Percentiles rank a stretch among this genome's conserved stretches.
These are phyloP conservation scores for Dorcoceras hygrometricum DNA, from an alignment of 257 asterid species.

Conservation along the genomic window DNA sequence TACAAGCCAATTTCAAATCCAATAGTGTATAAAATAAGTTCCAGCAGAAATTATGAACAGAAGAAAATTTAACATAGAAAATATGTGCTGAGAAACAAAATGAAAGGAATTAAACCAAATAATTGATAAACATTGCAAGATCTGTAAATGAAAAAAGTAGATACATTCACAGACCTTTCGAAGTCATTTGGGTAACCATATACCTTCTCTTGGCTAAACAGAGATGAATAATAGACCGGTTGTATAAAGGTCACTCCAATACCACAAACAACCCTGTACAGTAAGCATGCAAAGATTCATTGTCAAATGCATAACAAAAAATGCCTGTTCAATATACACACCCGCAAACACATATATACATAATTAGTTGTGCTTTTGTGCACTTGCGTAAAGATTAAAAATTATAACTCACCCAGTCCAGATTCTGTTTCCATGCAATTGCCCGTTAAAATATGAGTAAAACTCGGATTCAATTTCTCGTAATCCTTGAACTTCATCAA, in stretches of 20 bases:
- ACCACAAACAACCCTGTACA: slow-evolving; percentile 68
- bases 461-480: slow-evolving; percentile 62
- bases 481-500: slow-evolving; percentile 63
- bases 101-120: background rate
- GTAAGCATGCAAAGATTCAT: slow-evolving; percentile 24
- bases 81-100: too few species aligned
- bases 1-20: background rate
- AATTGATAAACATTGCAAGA: slow-evolving; percentile 20
- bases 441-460: slow-evolving; percentile 71
- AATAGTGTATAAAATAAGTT: background rate
- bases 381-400: slow-evolving; percentile 5
- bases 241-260: slow-evolving; percentile 79
- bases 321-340: background rate
- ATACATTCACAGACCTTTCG: slow-evolving; percentile 55
- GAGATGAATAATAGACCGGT: slow-evolving; percentile 65
- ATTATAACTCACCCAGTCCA: slow-evolving; percentile 80
- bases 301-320: slow-evolving; percentile 12
- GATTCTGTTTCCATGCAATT: slow-evolving; percentile 61
- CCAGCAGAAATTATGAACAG: background rate
- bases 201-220: slow-evolving; percentile 56
- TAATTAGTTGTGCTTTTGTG: background rate
- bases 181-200: slow-evolving; percentile 73
- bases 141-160: slow-evolving; percentile 1
- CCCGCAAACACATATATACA: too few species aligned
- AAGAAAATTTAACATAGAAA: background rate